These are phyloP conservation scores for Xeromyces bisporus DNA, from an alignment of 495 filamentous ascomycete genomes.

Conservation along the genomic window DNA sequence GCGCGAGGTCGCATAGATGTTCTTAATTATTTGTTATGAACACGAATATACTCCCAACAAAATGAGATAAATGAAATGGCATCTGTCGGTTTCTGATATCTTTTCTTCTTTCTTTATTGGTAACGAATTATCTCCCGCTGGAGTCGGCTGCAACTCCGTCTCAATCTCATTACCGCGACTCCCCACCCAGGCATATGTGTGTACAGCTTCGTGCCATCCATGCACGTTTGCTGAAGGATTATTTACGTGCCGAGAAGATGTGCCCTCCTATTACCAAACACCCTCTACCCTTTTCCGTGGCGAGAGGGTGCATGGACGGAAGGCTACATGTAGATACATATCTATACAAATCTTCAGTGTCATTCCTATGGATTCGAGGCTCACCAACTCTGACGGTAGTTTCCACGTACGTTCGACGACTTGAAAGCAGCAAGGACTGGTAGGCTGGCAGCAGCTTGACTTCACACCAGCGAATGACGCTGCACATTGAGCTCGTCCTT, in stretches of 20 bases:
- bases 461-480: too few species aligned
- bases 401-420: too few species aligned
- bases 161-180: slow-evolving; percentile 8
- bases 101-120: slow-evolving; percentile 1
- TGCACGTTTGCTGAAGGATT: slow-evolving; percentile 92
- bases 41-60: too few species aligned
- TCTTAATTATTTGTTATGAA: too few species aligned
- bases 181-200: slow-evolving; percentile 75
- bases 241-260: slow-evolving; percentile 82
- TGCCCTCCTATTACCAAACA: slow-evolving; percentile 88
- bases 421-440: too few species aligned
- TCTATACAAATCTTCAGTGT: background rate
- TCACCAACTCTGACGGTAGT: too few species aligned
- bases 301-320: slow-evolving; percentile 74
- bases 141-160: too few species aligned
- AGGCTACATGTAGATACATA: slow-evolving; percentile 40
- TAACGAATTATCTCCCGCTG: too few species aligned
- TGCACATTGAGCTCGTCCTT: too few species aligned
- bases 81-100: slow-evolving; percentile 3
- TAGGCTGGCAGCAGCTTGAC: too few species aligned
- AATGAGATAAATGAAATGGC: slow-evolving; percentile 3
- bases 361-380: slow-evolving; percentile 4
- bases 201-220: slow-evolving; percentile 83
- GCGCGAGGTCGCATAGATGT: slow-evolving; percentile 67
- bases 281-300: slow-evolving; percentile 39